These are phyloP conservation scores for Monilinia fructicola DNA, from an alignment of 2,329 filamentous ascomycete genomes.

Conservation along the genomic window DNA sequence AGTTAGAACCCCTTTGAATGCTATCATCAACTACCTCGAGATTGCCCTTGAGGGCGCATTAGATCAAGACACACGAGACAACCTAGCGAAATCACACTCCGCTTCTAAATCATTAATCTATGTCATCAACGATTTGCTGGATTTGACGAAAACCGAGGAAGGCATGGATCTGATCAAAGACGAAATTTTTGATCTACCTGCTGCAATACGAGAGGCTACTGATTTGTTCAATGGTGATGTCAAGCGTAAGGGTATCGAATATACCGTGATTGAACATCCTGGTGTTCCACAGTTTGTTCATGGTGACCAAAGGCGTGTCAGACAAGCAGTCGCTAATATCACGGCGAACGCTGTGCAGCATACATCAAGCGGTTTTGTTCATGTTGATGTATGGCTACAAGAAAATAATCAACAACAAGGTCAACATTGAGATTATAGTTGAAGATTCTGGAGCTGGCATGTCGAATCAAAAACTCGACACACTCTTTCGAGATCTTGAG, in stretches of 20 bases:
- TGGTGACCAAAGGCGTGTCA: constrained; percentile 76
- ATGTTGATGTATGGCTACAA: constrained; percentile 66
- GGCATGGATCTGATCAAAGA: constrained; percentile 77
- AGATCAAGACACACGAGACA: constrained; percentile 81
- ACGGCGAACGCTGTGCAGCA: constrained; percentile 83
- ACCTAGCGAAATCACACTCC: constrained; percentile 79
- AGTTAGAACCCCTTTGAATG: constrained; percentile 85
- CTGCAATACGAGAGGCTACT: constrained; percentile 74
- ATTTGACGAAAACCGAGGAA: constrained; percentile 85
- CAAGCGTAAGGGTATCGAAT: constrained; percentile 70
- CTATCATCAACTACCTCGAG: constrained; percentile 92
- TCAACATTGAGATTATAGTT: constrained; percentile 71
- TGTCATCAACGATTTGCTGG: constrained; percentile 88
- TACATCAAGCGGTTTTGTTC: constrained; percentile 66
- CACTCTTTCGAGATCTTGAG: constrained; percentile 58
- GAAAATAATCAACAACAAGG: constrained; percentile 55
- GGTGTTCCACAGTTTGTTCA: constrained; percentile 70
- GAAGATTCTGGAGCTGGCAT: constrained; percentile 74
- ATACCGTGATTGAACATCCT: constrained; percentile 65
- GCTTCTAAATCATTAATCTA: constrained; percentile 91
- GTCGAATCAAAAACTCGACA: constrained; percentile 59
- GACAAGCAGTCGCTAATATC: constrained; percentile 80
- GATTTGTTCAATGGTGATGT: constrained; percentile 73
- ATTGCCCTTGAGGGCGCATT: constrained; percentile 81
- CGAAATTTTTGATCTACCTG: constrained; percentile 71